A percentile compares a stretch with the other conserved stretches of the same genome.
Conservation (phyloP, 192 early-diverging fungal genomes). For the Coemansia erecta region DNA sequence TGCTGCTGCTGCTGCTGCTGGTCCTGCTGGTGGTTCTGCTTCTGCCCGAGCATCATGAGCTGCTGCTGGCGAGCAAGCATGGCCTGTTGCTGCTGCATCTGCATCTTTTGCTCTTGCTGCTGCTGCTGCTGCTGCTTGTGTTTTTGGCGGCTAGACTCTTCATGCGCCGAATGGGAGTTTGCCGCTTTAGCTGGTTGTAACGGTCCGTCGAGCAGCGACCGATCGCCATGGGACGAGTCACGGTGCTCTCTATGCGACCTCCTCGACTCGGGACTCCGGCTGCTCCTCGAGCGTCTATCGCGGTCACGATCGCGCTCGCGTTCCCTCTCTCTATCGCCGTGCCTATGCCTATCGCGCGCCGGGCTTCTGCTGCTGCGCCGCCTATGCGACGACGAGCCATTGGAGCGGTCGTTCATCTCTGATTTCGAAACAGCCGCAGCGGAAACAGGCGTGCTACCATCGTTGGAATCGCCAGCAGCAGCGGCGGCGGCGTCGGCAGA, state of each 20-base stretch:
- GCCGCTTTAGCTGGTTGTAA: constrained; percentile 14
- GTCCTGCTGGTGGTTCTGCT: constrained; percentile 11
- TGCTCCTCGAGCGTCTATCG: constrained; percentile 6
- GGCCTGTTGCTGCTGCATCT: not conserved
- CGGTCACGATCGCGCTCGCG: not conserved
- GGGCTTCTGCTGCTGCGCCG: constrained; percentile 38
- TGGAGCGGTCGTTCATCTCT: not conserved
- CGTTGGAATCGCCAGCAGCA: too few species aligned
- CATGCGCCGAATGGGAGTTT: not conserved
- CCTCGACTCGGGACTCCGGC: constrained; percentile 1
- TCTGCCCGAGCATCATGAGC: not conserved
- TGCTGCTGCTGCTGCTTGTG: constrained; percentile 3
- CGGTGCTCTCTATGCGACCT: constrained; percentile 5
- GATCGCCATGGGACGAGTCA: not conserved
- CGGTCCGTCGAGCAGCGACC: constrained; percentile 27
- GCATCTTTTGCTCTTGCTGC: not conserved
- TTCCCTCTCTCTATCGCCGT: constrained; percentile 11
- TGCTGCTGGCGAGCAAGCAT: not conserved
- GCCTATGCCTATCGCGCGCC: not conserved
- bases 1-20: constrained; percentile 18
- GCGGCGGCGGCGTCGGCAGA: not conserved
- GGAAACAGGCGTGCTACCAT: too few species aligned
- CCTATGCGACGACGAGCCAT: constrained; percentile 8
- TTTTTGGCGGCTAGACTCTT: not conserved
- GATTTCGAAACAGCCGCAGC: too few species aligned